Base-by-base conservation (phyloP, 352 stramenopile species). In the Phytopythium aichiense region DNA sequence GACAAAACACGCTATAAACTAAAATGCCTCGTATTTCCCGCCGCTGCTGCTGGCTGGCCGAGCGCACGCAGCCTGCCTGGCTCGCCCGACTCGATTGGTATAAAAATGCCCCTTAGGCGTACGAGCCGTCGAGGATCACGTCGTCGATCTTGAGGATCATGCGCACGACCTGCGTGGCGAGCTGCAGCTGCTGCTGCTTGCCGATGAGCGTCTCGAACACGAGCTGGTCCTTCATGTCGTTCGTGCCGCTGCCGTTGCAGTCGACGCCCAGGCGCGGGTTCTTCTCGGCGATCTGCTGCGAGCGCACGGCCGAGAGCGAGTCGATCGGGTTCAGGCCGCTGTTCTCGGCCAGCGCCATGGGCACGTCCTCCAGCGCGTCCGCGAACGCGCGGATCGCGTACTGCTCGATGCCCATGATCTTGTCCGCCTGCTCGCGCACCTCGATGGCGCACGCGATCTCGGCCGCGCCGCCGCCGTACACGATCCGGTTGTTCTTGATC, bases 101-200 rank as follows among this genome's bases (percentile, higher is more conserved):
- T 31, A 31, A 31, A 31, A 31, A 31, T 31, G 7, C 42, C 4
- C 18, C 18, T 13, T 91, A 96, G 65, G 81, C 73, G 72, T 98
- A 98, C 55, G 77, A 79, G 66, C 94, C 95, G 69, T 97, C 81
- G 66, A 98, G 88, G 81, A 99, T 99, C 33, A 99, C 96, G 84
- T 99, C 97, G 79, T 99, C 97, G 69, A 99, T 99, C 90, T 99
- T 99, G 61, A 99, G 88, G 73, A 99, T 99, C 97, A 99, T 99
- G 74, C 98, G 98, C 70, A 99, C 97, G 48, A 99, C 95, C 81
- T 99, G 97, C 49, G 97, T 99, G 38, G 98, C 98, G 37, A 99
- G 77, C 76, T 99, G 94, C 49, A 99, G 79, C 84, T 99, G 98
- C 78, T 99, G 96, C 82, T 99, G 97, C 86, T 99, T 99, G 69